These are phyloP conservation scores for Hypoxylon sp. DNA, from an alignment of 2,329 filamentous ascomycete genomes.

Conservation along the genomic window DNA sequence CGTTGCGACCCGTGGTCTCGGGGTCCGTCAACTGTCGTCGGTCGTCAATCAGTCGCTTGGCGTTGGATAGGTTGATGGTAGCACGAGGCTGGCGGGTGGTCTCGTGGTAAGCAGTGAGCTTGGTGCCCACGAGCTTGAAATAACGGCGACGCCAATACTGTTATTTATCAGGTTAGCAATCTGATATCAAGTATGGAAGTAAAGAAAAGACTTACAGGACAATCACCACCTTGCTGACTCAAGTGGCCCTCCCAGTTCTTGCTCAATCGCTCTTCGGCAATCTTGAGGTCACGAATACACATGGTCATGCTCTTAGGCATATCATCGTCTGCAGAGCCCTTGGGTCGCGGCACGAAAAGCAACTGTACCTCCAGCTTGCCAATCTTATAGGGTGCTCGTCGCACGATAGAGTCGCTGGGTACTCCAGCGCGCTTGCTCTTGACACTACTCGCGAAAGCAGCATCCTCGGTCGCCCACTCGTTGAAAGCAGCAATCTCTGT, in stretches of 20 bases:
- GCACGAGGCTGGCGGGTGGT: conserved; percentile 93
- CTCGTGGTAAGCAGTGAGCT: conserved; percentile 96
- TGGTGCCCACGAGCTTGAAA: conserved; percentile 92
- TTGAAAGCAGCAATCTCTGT: conserved; percentile 97
- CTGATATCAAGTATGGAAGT: not conserved
- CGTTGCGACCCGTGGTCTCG: conserved; percentile 80
- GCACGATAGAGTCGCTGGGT: conserved; percentile 74
- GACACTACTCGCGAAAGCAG: conserved; percentile 81
- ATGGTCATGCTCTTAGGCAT: conserved; percentile 99
- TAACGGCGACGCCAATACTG: conserved; percentile 98
- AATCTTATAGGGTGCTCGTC: conserved; percentile 94
- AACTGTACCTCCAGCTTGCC: conserved; percentile 95
- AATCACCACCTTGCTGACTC: conserved; percentile 97
- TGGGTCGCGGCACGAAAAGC: conserved; percentile 92
- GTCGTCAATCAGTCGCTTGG: conserved; percentile 93
- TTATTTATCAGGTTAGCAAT: conserved; percentile 53
- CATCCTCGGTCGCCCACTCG: conserved; percentile 95
- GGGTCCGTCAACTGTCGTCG: conserved; percentile 84
- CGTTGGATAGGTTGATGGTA: conserved; percentile 95
- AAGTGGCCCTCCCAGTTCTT: conserved; percentile 88
- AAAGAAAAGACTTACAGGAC: conserved; percentile 77
- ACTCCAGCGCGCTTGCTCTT: conserved; percentile 82
- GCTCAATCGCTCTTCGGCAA: conserved; percentile 83
- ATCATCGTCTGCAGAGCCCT: conserved; percentile 87
- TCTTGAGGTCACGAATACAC: conserved; percentile 91